Evolutionary conservation across 257 asterid species (phyloP), one percentile per base, ranked within the genome.

Genomic region (Paulownia fortunei): DNA sequence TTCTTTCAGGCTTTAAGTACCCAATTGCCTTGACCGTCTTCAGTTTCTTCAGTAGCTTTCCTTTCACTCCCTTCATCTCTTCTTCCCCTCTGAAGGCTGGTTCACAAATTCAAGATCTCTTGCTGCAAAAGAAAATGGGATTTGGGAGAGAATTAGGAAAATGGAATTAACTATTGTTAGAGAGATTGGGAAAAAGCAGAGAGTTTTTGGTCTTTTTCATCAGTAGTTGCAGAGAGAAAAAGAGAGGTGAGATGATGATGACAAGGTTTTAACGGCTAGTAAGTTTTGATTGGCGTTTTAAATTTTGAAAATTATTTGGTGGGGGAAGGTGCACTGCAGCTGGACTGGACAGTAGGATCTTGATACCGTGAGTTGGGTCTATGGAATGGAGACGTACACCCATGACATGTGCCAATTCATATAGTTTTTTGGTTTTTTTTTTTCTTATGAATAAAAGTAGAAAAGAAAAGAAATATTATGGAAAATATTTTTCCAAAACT

Each of bases 11-110:
- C 54, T 89, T 90, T 76, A 89, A 42, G 74, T 90, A 89, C 67
- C 94, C 94, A 23, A 93, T 90, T 10, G 92, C 8, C 71, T 96
- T 96, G 49, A 96, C 77, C 8, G 99, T 93, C 86, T 87, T 87
- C 79, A 96, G 76, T 72, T 89, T 93, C 89, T 90, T 96, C 47
- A 96, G 71, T 3, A 93, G 84, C 85, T 89, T 96, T 13, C 98
- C 97, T 79, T 92, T 96, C 86, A 96, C 85, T 46, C 84, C 83
- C 84, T 83, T 92, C 98, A 93, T 96, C 75, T 76, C 72, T 60
- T 61, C 27, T 15, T 23, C 58, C 23, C 16, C 55, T 39, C 41
- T 27, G 21, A 36, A 79, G 26, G 58, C 23, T 12, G 61, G 18
- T 26, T 32, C 32, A 26, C 62, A 42, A 69, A 19, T 78, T 69